phyloP scores from a whole-genome alignment of 139 green algal species.

The Chlorokybus atmophyticus region DNA sequence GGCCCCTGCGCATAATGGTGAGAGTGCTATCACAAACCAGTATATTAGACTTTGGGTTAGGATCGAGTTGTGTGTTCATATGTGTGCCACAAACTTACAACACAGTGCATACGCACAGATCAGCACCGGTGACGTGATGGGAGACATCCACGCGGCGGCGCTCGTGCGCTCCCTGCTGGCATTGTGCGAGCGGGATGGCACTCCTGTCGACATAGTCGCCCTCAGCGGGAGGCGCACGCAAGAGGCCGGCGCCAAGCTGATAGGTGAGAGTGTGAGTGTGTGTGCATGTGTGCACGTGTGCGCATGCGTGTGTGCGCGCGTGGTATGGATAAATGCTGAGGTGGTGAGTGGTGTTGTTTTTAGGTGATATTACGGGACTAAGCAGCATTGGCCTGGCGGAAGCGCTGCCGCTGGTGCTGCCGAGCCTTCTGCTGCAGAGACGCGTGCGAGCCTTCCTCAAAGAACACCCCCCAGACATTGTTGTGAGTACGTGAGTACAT shows the following conservation, averaged over 20 bases:
- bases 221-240: constrained; percentile 6
- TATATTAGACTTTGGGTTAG: too few relatives aligned
- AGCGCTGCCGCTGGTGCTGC: constrained; percentile 24
- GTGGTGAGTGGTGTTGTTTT: background rate
- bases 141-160: constrained; percentile 23
- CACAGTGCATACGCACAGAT: too few relatives aligned
- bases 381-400: constrained; percentile 26
- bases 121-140: constrained; percentile 28
- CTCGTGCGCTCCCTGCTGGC: constrained; percentile 10
- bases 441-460: constrained; percentile 8
- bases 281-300: background rate
- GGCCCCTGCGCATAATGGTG: too few relatives aligned
- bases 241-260: constrained; percentile 19
- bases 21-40: too few relatives aligned
- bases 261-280: constrained; percentile 12
- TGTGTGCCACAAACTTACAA: too few relatives aligned
- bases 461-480: constrained; percentile 17
- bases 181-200: background rate
- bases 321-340: constrained; percentile 3
- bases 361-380: constrained; percentile 23
- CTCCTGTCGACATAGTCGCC: constrained; percentile 15
- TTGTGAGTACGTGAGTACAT: constrained; percentile 10
- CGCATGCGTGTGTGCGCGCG: background rate
- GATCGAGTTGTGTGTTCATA: too few relatives aligned
- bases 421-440: constrained; percentile 14